Evolutionary conservation across 768 basidiomycete species (phyloP).

Genomic region (Fomitopsis serialis): DNA sequence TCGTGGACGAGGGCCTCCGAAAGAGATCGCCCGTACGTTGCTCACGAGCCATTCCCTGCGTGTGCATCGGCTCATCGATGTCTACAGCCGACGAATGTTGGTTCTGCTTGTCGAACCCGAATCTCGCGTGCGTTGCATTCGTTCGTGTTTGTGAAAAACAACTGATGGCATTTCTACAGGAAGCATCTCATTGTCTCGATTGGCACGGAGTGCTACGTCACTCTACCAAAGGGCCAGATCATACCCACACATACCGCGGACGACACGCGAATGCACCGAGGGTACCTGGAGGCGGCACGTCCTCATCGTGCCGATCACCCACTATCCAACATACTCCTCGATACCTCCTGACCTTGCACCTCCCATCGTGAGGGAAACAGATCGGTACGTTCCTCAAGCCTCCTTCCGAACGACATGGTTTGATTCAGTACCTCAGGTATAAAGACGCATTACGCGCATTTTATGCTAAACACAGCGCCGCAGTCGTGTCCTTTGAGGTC

Average conservation of each 20-base stretch:
- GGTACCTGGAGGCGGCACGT: constrained; percentile 97
- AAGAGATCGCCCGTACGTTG: constrained; percentile 74
- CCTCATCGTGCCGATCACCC: constrained; percentile 88
- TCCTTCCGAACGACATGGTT: background rate
- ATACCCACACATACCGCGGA: constrained; percentile 67
- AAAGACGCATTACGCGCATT: constrained; percentile 69
- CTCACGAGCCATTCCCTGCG: background rate
- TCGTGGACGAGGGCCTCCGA: constrained; percentile 50
- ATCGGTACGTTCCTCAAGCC: constrained; percentile 40
- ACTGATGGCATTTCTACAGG: constrained; percentile 31
- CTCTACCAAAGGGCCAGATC: constrained; percentile 94
- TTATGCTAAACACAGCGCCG: constrained; percentile 65
- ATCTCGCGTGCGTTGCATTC: constrained; percentile 58
- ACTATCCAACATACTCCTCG: constrained; percentile 82
- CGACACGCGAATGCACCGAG: constrained; percentile 29
- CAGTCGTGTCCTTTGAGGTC: constrained; percentile 82
- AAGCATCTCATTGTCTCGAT: constrained; percentile 96
- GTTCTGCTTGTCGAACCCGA: constrained; percentile 97
- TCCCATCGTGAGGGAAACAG: constrained; percentile 77
- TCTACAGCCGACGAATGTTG: constrained; percentile 85
- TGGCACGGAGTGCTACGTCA: constrained; percentile 89
- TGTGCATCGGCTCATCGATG: background rate
- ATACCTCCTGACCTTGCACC: constrained; percentile 74
- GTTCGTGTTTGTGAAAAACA: background rate
- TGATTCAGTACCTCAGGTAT: constrained; percentile 45